Base-by-base conservation (phyloP, 2,329 filamentous ascomycete species). In the Alternaria sp. region DNA sequence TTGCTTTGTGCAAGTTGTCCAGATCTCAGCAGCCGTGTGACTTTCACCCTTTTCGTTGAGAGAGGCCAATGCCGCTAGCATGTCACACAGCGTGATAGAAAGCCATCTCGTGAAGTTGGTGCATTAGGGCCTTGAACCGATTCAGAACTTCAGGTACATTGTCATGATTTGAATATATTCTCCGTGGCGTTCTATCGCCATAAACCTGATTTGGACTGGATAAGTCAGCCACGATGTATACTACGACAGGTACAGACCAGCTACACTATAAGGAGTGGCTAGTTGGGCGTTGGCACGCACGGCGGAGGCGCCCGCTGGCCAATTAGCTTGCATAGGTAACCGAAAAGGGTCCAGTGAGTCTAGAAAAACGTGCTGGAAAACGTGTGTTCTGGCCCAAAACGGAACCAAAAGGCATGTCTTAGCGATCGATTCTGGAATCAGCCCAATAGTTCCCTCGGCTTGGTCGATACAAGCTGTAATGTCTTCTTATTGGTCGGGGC, bases 81-180 rank as follows among this genome's bases (percentile, higher is more conserved):
- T 20, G 12, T 44, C 50, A 27, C 46, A 50, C 30, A 50, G 46
- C 32, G 46, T 36, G 46, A 50, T 50, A 38, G 8, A 50, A n/a
- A 30, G 20, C 30, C 32, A 38, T 27, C 1, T 14, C 12, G 32
- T 36, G 46, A 27, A 36, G 9, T 50, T 11, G 14, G 2, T 50
- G 32, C 46, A 50, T 38, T 50, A 38, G 32, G 25, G 30, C 9
- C 34, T 18, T n/a, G 16, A 27, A 50, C 1, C 16, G 5, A 1
- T n/a, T 16, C 20, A 22, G 5, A 10, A 30, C 18, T 5, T n/a
- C 4, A 5, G 32, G 25, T 20, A 25, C 30, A 16, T 34, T 49
- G 1, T n/a, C 7, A 36, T 25, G 30, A 49, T 49, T 49, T 49
- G 46, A 36, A 36, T 34, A 20, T 9, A 2, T 25, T 25, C 18